These are phyloP conservation scores for Alternaria tenuissima DNA, from an alignment of 2,329 filamentous ascomycete species.

Conservation along the genomic window DNA sequence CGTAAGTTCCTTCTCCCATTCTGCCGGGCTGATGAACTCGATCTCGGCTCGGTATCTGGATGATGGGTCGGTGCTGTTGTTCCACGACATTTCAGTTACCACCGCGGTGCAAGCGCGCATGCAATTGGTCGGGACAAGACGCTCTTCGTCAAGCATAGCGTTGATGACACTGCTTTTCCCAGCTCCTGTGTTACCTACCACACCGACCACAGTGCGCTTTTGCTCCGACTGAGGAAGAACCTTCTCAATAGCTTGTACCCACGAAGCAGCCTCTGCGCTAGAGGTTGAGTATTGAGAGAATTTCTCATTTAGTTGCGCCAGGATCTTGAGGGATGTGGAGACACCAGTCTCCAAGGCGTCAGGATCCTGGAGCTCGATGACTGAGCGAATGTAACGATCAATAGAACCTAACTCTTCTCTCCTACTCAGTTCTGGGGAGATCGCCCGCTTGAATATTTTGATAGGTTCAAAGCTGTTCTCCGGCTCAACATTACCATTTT, in stretches of 20 bases:
- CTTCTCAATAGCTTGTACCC: slow-evolving; percentile 54
- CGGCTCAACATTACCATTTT: background rate
- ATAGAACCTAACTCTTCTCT: slow-evolving; percentile 12
- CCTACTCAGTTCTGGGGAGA: slow-evolving; percentile 7
- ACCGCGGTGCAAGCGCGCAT: slow-evolving; percentile 70
- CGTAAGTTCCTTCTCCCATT: slow-evolving; percentile 64
- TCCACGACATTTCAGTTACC: slow-evolving; percentile 68
- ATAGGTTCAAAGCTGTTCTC: slow-evolving; percentile 24
- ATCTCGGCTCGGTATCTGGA: slow-evolving; percentile 63
- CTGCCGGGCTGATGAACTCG: slow-evolving; percentile 62
- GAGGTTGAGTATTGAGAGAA: slow-evolving; percentile 34
- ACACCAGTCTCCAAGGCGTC: slow-evolving; percentile 53
- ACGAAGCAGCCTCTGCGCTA: slow-evolving; percentile 49
- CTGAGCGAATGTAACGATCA: slow-evolving; percentile 37
- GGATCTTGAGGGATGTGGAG: slow-evolving; percentile 46
- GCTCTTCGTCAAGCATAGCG: slow-evolving; percentile 68
- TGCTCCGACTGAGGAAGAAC: slow-evolving; percentile 51
- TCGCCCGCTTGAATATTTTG: slow-evolving; percentile 27
- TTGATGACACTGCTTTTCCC: slow-evolving; percentile 72
- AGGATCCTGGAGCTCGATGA: slow-evolving; percentile 44
- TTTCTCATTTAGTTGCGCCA: slow-evolving; percentile 45
- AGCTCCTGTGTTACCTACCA: slow-evolving; percentile 68
- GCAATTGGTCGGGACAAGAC: slow-evolving; percentile 64
- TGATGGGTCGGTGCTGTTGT: slow-evolving; percentile 52
- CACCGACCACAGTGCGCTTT: slow-evolving; percentile 62